Conservation (phyloP, 495 filamentous ascomycete genomes). For the Aspergillus avenaceus region DNA sequence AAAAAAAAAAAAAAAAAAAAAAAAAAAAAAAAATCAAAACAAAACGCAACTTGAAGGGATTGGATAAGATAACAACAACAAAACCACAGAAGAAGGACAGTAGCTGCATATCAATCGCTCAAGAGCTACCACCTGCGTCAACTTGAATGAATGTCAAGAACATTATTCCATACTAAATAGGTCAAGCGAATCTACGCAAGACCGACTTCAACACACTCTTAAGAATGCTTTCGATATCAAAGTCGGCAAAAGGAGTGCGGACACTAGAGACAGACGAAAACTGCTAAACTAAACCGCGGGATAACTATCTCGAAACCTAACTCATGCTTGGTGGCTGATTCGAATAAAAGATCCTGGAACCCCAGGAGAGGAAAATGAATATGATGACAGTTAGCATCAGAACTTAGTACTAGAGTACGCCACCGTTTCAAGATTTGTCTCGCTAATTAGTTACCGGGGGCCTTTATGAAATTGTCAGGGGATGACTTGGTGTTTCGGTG, state of each 20-base stretch:
- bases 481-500: constrained; percentile 22
- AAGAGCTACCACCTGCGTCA: background rate
- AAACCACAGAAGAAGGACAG: background rate
- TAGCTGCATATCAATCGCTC: background rate
- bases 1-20: background rate
- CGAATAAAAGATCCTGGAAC: too few species aligned
- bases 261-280: background rate
- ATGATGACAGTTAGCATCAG: background rate
- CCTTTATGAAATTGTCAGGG: constrained; percentile 14
- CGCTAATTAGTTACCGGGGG: too few species aligned
- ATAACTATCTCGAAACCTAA: too few species aligned
- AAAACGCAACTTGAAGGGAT: too few species aligned
- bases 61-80: background rate
- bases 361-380: too few species aligned
- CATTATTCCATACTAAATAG: background rate
- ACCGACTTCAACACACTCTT: background rate
- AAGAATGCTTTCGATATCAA: background rate
- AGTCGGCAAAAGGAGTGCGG: too few species aligned
- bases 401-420: too few species aligned
- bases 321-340: too few species aligned
- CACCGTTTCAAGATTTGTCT: too few species aligned
- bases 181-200: background rate
- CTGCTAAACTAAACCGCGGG: background rate
- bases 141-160: background rate
- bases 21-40: too few species aligned